A percentile compares a stretch with the other conserved stretches of the same genome.
Conservation (phyloP, 208 protist species). For the Acanthamoeba quina region DNA sequence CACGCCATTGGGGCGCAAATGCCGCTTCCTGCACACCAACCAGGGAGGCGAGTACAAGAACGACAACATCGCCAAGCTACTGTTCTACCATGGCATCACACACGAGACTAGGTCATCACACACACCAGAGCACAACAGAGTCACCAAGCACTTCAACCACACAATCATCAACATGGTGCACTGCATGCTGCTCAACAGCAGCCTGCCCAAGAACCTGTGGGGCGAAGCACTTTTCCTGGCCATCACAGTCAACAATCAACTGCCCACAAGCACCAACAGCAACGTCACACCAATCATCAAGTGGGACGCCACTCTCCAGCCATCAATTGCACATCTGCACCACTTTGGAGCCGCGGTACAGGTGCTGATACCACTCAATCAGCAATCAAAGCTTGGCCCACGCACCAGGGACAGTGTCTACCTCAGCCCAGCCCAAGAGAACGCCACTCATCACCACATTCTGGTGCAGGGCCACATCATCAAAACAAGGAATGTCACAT, state of each 20-base stretch:
- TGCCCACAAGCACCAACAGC: neutral
- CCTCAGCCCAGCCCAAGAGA: neutral
- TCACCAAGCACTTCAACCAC: neutral
- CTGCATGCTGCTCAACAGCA: neutral
- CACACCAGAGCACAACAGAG: constrained; percentile 12
- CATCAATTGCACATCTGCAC: neutral
- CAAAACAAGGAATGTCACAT: neutral
- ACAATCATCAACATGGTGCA: neutral
- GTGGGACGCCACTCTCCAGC: neutral
- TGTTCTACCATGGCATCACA: neutral
- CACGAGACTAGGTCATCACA: neutral
- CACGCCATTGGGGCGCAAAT: neutral
- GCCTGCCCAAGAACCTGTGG: neutral
- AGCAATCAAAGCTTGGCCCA: neutral
- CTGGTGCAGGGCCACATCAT: neutral
- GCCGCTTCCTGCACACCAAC: neutral
- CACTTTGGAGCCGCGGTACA: neutral
- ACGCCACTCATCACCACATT: neutral
- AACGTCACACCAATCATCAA: neutral
- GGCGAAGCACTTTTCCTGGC: neutral
- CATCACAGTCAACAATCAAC: neutral
- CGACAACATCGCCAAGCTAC: neutral
- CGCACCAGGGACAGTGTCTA: neutral
- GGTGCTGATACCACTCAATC: neutral
- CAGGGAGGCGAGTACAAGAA: constrained; percentile 6